Conservation (phyloP, 2,329 filamentous ascomycete species). For the Aspergillus aculeatinus region DNA sequence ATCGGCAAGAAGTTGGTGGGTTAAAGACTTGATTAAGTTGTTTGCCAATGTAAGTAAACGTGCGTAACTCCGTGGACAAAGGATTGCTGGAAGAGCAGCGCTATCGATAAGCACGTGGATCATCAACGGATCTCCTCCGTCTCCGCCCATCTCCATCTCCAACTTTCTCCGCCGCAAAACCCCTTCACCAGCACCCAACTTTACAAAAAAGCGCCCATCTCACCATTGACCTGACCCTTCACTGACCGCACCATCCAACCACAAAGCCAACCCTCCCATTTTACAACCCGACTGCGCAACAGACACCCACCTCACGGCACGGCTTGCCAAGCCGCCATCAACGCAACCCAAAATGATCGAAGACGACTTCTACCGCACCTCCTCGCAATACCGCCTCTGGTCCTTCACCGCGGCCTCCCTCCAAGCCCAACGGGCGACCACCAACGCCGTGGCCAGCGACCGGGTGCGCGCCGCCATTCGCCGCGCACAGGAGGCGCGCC, state of each 20-base stretch:
- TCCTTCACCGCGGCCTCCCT: slow-evolving; percentile 79
- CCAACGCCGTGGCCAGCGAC: slow-evolving; percentile 75
- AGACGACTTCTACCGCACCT: slow-evolving; percentile 85
- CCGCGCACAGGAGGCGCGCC: slow-evolving; percentile 42
- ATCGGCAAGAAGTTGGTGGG: neutral
- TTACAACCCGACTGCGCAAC: neutral
- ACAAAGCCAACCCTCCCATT: neutral
- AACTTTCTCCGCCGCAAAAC: slow-evolving; percentile 8
- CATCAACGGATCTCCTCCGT: neutral
- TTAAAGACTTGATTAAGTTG: too few species aligned
- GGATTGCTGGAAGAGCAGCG: neutral
- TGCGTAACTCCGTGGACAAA: too few species aligned
- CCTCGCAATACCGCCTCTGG: slow-evolving; percentile 89
- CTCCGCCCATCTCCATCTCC: slow-evolving; percentile 5
- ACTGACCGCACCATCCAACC: neutral
- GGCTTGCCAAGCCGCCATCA: neutral
- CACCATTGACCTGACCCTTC: too few species aligned
- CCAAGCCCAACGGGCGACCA: slow-evolving; percentile 68
- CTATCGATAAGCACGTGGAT: slow-evolving; percentile 28
- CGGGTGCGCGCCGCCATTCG: slow-evolving; percentile 60
- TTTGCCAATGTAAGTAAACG: too few species aligned
- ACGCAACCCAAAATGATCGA: slow-evolving; percentile 64
- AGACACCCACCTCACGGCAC: neutral
- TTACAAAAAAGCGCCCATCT: too few species aligned
- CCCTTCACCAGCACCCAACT: neutral